These are phyloP conservation scores for Fraxinus anomala DNA, from an alignment of 257 asterid species.

Conservation along the genomic window DNA sequence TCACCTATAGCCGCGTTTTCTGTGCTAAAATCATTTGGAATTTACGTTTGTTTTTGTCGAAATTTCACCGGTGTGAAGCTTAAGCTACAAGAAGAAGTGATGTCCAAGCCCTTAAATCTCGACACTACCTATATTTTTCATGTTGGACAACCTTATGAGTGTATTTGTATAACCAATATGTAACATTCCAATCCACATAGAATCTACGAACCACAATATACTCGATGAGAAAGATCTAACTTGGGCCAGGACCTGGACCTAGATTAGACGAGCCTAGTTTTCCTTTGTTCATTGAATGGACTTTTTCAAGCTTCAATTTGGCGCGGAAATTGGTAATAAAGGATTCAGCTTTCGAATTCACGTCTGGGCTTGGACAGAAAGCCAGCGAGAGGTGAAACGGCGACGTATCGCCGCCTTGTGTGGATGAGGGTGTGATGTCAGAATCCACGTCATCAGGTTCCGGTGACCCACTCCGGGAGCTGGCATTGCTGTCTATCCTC, in stretches of 20 bases:
- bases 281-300: slow-evolving; percentile 35
- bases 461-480: slow-evolving; percentile 77
- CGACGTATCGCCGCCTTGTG: slow-evolving; percentile 35
- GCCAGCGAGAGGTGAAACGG: slow-evolving; percentile 54
- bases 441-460: slow-evolving; percentile 69
- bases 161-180: neutral
- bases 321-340: slow-evolving; percentile 65
- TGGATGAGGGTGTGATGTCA: slow-evolving; percentile 54
- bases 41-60: no score
- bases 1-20: neutral
- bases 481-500: slow-evolving; percentile 59
- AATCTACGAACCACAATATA: neutral
- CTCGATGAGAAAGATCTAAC: neutral
- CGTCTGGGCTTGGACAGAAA: slow-evolving; percentile 87
- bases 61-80: no score
- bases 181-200: neutral
- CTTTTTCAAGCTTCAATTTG: slow-evolving; percentile 46
- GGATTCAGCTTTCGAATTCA: slow-evolving; percentile 78
- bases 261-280: slow-evolving; percentile 47
- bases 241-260: slow-evolving; percentile 39
- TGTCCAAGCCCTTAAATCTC: no score
- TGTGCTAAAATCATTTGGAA: neutral
- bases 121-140: no score
- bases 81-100: no score
- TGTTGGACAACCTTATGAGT: no score